phyloP scores from a whole-genome alignment of 192 early-diverging fungal genomes.

The Radiomyces spectabilis region DNA sequence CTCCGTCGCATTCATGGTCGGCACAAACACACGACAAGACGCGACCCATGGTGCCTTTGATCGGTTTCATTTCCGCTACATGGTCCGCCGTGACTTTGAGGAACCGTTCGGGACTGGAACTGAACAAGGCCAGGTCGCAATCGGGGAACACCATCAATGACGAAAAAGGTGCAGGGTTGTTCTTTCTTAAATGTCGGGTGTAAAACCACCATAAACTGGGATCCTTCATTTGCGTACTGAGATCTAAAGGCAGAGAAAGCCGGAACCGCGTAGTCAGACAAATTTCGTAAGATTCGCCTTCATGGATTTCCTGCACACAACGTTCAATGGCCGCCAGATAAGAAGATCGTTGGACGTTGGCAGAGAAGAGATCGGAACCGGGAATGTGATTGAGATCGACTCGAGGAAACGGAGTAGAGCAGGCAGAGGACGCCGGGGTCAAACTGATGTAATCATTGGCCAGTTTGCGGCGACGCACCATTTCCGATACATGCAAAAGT shows the following conservation, averaged over 20 bases:
- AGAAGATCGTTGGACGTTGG: slow-evolving; percentile 29
- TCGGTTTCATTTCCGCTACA: slow-evolving; percentile 88
- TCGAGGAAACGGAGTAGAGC: slow-evolving; percentile 14
- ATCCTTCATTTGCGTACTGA: neutral
- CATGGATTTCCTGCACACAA: slow-evolving; percentile 53
- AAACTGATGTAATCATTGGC: neutral
- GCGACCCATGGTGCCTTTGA: slow-evolving; percentile 76
- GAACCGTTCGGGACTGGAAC: slow-evolving; percentile 72
- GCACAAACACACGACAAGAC: slow-evolving; percentile 40
- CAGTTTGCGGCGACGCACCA: neutral
- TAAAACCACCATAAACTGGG: slow-evolving; percentile 49
- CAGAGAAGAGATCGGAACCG: slow-evolving; percentile 22
- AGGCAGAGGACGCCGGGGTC: slow-evolving; percentile 3
- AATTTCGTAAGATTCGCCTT: slow-evolving; percentile 94
- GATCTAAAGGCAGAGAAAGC: slow-evolving; percentile 19
- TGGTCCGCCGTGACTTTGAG: slow-evolving; percentile 37
- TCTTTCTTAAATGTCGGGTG: slow-evolving; percentile 44
- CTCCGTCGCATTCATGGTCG: slow-evolving; percentile 31
- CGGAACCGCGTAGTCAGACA: slow-evolving; percentile 86
- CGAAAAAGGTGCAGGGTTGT: slow-evolving; percentile 85
- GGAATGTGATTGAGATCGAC: neutral
- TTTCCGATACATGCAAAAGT: slow-evolving; percentile 11
- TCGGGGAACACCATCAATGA: slow-evolving; percentile 57
- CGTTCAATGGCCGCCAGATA: slow-evolving; percentile 55
- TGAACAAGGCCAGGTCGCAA: slow-evolving; percentile 16